phyloP scores from a whole-genome alignment of 352 stramenopile genomes.

The Pythium dissotocum region DNA sequence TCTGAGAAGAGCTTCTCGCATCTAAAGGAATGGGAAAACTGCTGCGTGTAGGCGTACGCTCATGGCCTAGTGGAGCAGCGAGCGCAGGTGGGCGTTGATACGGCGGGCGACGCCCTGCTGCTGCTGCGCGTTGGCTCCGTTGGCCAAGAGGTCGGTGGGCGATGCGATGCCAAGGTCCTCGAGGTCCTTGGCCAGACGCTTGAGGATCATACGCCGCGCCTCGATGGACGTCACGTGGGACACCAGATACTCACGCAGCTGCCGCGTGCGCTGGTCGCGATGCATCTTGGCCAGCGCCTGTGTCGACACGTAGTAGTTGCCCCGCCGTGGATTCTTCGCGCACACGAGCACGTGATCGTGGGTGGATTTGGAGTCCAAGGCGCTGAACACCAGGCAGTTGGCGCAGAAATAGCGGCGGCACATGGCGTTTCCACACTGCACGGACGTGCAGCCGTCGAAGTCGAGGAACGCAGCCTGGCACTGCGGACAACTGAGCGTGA shows the following conservation, averaged over 20 bases:
- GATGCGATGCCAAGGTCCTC: background rate
- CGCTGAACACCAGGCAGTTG: conserved; percentile 20
- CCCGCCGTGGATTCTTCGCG: conserved; percentile 13
- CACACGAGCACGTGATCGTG: conserved; percentile 23
- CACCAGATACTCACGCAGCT: conserved; percentile 11
- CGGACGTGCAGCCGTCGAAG: conserved; percentile 27
- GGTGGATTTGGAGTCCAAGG: background rate
- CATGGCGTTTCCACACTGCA: conserved; percentile 23
- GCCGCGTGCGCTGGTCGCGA: conserved; percentile 4
- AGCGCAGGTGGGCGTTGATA: background rate
- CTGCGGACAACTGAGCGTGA: conserved; percentile 24
- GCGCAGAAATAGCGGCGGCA: conserved; percentile 23
- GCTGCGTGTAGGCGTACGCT: background rate
- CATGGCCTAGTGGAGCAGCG: background rate
- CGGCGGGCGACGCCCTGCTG: background rate
- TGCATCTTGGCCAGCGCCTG: conserved; percentile 7
- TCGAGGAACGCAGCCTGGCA: conserved; percentile 27
- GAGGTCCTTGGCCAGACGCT: conserved; percentile 2
- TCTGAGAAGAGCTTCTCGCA: background rate
- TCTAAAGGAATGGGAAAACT: background rate
- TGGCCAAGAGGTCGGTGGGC: background rate
- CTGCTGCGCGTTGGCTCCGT: background rate
- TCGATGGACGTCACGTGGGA: background rate
- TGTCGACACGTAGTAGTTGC: conserved; percentile 4
- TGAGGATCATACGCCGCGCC: background rate